A percentile compares a stretch with the other conserved stretches of the same genome.
These are phyloP conservation scores for Leccinum boreale DNA, from an alignment of 768 basidiomycete genomes.

Conservation along the genomic window DNA sequence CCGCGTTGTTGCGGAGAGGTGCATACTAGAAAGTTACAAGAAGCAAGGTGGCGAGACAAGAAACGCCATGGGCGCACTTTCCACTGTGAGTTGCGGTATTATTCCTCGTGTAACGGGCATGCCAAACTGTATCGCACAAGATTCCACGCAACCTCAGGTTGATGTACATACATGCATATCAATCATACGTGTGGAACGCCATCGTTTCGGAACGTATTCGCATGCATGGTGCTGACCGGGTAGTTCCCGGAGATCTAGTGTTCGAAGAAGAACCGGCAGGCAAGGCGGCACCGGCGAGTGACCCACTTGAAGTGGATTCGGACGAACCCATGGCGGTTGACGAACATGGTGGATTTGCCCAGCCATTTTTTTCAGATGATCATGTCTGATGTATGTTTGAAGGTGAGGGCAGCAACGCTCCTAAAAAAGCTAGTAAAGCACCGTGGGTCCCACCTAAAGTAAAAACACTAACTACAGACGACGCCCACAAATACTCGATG, in stretches of 20 bases:
- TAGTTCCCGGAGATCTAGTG: constrained; percentile 89
- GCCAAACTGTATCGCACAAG: constrained; percentile 38
- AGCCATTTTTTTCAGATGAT: not conserved
- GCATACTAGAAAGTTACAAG: constrained; percentile 86
- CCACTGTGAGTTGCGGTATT: constrained; percentile 51
- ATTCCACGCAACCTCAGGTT: constrained; percentile 92
- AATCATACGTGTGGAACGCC: constrained; percentile 98
- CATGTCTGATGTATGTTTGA: constrained; percentile 14
- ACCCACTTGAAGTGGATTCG: constrained; percentile 27
- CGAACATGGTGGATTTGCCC: constrained; percentile 30
- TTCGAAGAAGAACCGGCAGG: constrained; percentile 46
- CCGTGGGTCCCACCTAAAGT: constrained; percentile 70
- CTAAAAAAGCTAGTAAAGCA: constrained; percentile 23
- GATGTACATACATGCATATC: constrained; percentile 99
- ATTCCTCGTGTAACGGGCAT: not conserved
- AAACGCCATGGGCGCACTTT: constrained; percentile 85
- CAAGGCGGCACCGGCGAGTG: constrained; percentile 22
- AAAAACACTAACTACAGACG: constrained; percentile 73
- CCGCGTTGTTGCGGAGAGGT: constrained; percentile 89
- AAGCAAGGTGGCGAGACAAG: constrained; percentile 74
- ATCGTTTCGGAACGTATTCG: constrained; percentile 92
- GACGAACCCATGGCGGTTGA: constrained; percentile 33
- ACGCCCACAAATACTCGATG: constrained; percentile 79
- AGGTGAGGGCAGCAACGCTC: constrained; percentile 13
- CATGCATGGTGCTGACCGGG: constrained; percentile 65